A percentile compares a stretch with the other conserved stretches of the same genome.
These are phyloP conservation scores for Phialophora tarda DNA, from an alignment of 2,329 filamentous ascomycete genomes.

Conservation along the genomic window DNA sequence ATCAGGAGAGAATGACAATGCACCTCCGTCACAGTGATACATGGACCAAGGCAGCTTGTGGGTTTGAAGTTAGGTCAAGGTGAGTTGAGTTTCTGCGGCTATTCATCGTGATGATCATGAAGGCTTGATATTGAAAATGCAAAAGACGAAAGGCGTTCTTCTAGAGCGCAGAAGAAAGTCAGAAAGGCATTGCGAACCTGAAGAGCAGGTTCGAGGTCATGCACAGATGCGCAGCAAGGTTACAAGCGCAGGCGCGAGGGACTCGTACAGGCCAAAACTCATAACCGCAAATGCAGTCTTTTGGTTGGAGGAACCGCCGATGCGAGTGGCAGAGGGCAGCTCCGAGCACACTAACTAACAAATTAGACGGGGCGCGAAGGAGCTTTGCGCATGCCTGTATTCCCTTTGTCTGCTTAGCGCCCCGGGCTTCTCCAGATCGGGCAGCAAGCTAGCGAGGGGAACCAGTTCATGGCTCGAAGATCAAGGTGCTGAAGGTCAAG, in stretches of 20 bases:
- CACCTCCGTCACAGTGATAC: neutral
- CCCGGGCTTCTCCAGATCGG: constrained; percentile 13
- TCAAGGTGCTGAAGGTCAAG: neutral
- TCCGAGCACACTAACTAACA: constrained; percentile 11
- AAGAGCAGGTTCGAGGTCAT: neutral
- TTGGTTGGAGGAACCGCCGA: constrained; percentile 12
- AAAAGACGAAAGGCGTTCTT: neutral
- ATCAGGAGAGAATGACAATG: constrained; percentile 4
- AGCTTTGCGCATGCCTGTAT: neutral
- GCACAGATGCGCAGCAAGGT: constrained; percentile 1
- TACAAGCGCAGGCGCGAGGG: constrained; percentile 8
- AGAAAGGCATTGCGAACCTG: neutral
- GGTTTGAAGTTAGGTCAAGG: neutral
- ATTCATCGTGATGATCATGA: neutral
- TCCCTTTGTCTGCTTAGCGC: neutral
- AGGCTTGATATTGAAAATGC: neutral
- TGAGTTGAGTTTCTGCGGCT: neutral
- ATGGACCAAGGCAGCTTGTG: neutral
- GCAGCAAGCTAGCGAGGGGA: neutral
- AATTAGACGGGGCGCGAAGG: constrained; percentile 9
- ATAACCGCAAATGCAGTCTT: constrained; percentile 16
- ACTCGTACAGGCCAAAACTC: neutral
- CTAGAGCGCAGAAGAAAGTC: constrained; percentile 10
- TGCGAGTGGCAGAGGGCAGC: constrained; percentile 1
- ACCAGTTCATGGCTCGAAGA: neutral